A percentile compares a stretch with the other conserved stretches of the same genome.
These are phyloP conservation scores for Lasiodiplodia hormozganensis DNA, from an alignment of 2,329 filamentous ascomycete genomes.

Conservation along the genomic window DNA sequence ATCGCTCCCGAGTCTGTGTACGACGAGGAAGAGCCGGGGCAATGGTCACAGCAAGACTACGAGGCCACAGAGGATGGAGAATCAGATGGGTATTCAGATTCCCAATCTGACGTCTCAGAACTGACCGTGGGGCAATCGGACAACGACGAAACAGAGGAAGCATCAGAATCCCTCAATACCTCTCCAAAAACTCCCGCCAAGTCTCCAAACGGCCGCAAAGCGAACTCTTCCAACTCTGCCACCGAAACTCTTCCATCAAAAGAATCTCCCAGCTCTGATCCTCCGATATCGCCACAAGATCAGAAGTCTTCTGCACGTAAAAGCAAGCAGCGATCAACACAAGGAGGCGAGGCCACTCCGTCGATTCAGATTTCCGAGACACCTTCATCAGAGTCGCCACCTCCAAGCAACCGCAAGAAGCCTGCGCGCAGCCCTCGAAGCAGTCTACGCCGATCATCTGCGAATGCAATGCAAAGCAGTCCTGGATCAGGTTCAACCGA, in stretches of 20 bases:
- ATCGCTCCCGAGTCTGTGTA: not conserved
- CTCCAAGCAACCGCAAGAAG: not conserved
- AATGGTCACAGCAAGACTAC: constrained; percentile 1
- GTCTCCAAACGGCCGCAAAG: not conserved
- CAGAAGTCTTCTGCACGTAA: not conserved
- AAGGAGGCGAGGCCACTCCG: not conserved
- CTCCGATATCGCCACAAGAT: not conserved
- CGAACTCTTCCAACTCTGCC: not conserved
- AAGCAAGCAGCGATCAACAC: not conserved
- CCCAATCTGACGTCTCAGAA: not conserved
- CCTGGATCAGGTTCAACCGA: not conserved
- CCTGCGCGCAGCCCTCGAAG: not conserved
- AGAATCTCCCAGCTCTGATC: too few species aligned
- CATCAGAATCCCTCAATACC: not conserved
- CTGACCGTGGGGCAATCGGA: not conserved
- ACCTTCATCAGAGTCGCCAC: not conserved
- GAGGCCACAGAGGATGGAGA: not conserved
- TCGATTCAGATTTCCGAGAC: not conserved
- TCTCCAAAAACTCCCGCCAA: not conserved
- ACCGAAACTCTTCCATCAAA: not conserved
- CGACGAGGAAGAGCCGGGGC: not conserved
- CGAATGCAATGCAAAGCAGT: not conserved
- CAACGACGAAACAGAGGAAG: not conserved
- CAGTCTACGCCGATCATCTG: not conserved
- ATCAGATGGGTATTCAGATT: not conserved